These are phyloP conservation scores for Vigna angularis DNA, from an alignment of 306 rosid species.

Conservation along the genomic window DNA sequence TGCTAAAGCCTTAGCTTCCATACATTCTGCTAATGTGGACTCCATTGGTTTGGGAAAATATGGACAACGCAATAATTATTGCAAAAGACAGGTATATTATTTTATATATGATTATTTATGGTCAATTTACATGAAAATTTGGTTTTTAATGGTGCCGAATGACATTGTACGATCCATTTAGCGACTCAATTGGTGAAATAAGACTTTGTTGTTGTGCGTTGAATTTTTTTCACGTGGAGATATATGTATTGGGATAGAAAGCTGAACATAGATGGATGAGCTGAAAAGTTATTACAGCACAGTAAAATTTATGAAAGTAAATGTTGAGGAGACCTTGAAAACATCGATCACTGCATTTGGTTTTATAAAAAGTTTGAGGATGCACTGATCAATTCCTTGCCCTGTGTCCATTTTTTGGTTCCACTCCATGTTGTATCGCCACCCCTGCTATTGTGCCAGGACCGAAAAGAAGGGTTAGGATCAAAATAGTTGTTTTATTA, in stretches of 20 bases:
- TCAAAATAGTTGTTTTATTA: conserved; percentile 26
- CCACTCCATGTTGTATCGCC: not conserved
- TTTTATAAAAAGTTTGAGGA: conserved; percentile 17
- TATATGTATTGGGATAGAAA: not conserved
- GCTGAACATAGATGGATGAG: conserved; percentile 7
- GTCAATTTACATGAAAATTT: not conserved
- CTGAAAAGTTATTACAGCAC: conserved; percentile 24
- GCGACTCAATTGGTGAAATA: not conserved
- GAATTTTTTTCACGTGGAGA: not conserved
- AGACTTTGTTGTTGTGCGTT: not conserved
- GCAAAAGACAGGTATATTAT: conserved; percentile 83
- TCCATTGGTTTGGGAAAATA: conserved; percentile 80
- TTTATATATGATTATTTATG: not conserved
- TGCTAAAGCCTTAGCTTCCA: conserved; percentile 71
- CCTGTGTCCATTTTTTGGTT: not conserved
- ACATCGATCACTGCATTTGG: not conserved
- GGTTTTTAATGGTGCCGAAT: not conserved
- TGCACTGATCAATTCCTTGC: not conserved
- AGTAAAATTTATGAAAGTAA: conserved; percentile 21
- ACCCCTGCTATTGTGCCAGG: not conserved
- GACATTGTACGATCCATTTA: not conserved
- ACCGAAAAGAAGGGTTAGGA: conserved; percentile 14
- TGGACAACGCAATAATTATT: conserved; percentile 76
- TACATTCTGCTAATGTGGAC: conserved; percentile 80
- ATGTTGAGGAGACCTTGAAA: conserved; percentile 15